Base-by-base conservation (phyloP, 495 filamentous ascomycete genomes). In the Tuber indicum region DNA sequence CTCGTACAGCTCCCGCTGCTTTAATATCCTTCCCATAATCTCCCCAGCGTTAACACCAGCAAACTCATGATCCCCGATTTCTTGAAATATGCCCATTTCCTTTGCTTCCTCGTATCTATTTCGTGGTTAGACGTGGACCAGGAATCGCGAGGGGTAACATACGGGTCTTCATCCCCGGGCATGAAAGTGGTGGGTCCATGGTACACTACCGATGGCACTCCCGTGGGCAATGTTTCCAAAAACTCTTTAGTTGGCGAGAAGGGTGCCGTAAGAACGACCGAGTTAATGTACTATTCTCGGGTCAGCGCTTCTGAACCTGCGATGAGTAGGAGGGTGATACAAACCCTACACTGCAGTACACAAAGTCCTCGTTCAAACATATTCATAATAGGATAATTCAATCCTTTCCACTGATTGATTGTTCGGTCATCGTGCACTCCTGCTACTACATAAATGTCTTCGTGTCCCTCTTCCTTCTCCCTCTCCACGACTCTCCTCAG, bases 351-450 rank as follows among this genome's bases (percentile, higher is more conserved):
- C 81, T 98, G 96, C 46, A 98, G 88, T 62, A 98, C 96, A 84
- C 96, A 98, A 36, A 99, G 90, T 9, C 93, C 93, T 72, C 96
- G 91, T 87, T 99, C 96, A 81, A 94, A 97, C 58, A 98, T 93
- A 85, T 97, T 98, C 96, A 98, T 99, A 84, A 99, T 98, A 1
- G 96, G 96, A 84, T 98, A 98, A 85, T 99, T 99, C 78, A 97
- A 86, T 16, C 96, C 94, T 86, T 98, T 98, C 92, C 92, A 95
- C 80, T 90, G 84, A 84, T 98, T 98, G 83, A 99, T 96, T 66
- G 95, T 94, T 77, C 91, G 88, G 84, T 99, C 96, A 82, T 96
- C 92, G 83, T 99, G 96, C 43, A 99, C 90, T 42, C 96, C 96
- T 9, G 92, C 94, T 78, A 98, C 89, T 71, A 99, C 88, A 83